These are phyloP conservation scores for Alternaria gaisen DNA, from an alignment of 2,329 filamentous ascomycete genomes.

Conservation along the genomic window DNA sequence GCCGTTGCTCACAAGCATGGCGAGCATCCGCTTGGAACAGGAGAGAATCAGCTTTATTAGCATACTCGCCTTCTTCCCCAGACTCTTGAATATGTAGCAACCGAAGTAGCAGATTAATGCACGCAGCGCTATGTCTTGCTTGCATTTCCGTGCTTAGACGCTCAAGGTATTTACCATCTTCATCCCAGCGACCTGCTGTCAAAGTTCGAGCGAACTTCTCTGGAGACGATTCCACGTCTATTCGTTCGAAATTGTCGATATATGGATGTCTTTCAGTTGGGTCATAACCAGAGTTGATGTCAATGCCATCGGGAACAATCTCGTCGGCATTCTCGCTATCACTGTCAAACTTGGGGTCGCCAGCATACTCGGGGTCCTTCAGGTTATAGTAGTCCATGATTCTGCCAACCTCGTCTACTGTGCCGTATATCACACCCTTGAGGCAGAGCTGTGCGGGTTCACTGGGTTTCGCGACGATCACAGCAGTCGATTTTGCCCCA, in stretches of 20 bases:
- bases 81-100: accelerated
- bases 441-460: neutral
- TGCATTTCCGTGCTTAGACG: too few species aligned
- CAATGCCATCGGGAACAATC: neutral
- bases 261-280: neutral
- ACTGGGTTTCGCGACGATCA: neutral
- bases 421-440: neutral
- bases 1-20: too few species aligned
- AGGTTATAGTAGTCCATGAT: neutral
- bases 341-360: neutral
- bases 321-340: neutral
- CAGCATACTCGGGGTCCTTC: neutral
- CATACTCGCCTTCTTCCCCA: too few species aligned
- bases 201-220: accelerated
- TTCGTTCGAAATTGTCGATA: neutral
- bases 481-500: neutral
- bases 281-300: neutral
- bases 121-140: too few species aligned
- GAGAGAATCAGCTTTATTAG: too few species aligned
- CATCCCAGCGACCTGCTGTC: too few species aligned
- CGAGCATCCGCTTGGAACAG: accelerated
- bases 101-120: accelerated
- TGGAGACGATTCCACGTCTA: neutral
- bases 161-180: too few species aligned
- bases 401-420: neutral